Evolutionary conservation across 768 basidiomycete species (phyloP).

Genomic region (Hirschioporus abietinus): DNA sequence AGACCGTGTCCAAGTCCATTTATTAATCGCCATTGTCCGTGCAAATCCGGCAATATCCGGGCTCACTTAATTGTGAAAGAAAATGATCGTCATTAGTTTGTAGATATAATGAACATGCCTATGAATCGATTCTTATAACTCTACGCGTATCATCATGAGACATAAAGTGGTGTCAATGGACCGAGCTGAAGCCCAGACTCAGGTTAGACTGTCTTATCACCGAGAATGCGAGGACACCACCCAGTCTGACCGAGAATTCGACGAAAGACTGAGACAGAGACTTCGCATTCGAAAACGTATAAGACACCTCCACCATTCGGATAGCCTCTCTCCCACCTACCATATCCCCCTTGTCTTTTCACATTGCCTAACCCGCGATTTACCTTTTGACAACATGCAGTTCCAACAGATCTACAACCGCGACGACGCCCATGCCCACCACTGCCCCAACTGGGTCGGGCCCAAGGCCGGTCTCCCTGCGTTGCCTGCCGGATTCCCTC

Average conservation of each 20-base stretch:
- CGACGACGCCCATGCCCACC: not conserved
- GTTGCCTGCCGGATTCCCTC: not conserved
- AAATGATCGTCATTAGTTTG: too few species aligned
- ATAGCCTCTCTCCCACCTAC: not conserved
- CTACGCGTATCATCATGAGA: too few species aligned
- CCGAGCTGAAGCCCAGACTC: not conserved
- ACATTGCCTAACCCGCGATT: slow-evolving; percentile 1
- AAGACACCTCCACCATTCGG: not conserved
- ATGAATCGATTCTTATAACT: too few species aligned
- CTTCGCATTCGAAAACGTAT: not conserved
- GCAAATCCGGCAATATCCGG: too few species aligned
- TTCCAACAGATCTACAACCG: not conserved
- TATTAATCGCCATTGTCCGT: too few species aligned
- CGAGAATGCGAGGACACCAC: not conserved
- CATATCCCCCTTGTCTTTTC: not conserved
- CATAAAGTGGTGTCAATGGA: too few species aligned
- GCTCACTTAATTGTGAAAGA: too few species aligned
- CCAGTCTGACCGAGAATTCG: not conserved
- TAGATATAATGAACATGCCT: too few species aligned
- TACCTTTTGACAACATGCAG: not conserved
- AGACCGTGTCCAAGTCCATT: too few species aligned
- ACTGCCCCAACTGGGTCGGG: not conserved
- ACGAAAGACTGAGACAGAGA: not conserved
- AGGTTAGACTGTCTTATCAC: not conserved
- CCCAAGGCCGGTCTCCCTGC: not conserved